Evolutionary conservation across 345 rosid genomes (phyloP).

Genomic region (Salix purpurea): DNA sequence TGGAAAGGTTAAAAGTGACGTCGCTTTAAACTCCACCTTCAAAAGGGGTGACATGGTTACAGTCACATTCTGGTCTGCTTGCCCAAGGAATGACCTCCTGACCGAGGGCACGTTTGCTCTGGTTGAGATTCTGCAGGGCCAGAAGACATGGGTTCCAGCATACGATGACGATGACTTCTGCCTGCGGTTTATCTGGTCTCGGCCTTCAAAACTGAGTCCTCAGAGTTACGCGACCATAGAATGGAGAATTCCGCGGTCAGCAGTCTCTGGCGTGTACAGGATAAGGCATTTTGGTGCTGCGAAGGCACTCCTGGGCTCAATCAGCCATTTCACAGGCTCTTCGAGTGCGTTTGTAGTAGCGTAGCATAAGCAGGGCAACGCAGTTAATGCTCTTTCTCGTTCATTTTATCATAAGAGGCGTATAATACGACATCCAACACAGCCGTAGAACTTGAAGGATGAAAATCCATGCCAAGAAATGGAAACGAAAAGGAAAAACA

Average conservation of each 20-base stretch:
- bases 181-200: slow-evolving; percentile 76
- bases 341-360: slow-evolving; percentile 63
- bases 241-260: slow-evolving; percentile 71
- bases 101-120: slow-evolving; percentile 86
- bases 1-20: slow-evolving; percentile 68
- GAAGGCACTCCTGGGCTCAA: slow-evolving; percentile 43
- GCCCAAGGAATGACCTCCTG: slow-evolving; percentile 89
- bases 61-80: slow-evolving; percentile 75
- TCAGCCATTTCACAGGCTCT: slow-evolving; percentile 57
- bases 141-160: slow-evolving; percentile 64
- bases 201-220: slow-evolving; percentile 65
- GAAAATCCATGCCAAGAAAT: too few relatives aligned
- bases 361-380: slow-evolving; percentile 20
- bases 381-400: too few relatives aligned
- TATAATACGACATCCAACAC: not conserved
- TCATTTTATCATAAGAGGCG: too few relatives aligned
- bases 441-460: not conserved
- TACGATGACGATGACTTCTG: slow-evolving; percentile 90
- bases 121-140: slow-evolving; percentile 66
- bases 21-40: slow-evolving; percentile 66
- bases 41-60: slow-evolving; percentile 58
- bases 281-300: slow-evolving; percentile 67
- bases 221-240: slow-evolving; percentile 69
- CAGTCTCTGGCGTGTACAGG: slow-evolving; percentile 69
- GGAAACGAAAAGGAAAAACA: too few relatives aligned